phyloP scores from a whole-genome alignment of 495 filamentous ascomycete genomes.

The Neurospora sp. region DNA sequence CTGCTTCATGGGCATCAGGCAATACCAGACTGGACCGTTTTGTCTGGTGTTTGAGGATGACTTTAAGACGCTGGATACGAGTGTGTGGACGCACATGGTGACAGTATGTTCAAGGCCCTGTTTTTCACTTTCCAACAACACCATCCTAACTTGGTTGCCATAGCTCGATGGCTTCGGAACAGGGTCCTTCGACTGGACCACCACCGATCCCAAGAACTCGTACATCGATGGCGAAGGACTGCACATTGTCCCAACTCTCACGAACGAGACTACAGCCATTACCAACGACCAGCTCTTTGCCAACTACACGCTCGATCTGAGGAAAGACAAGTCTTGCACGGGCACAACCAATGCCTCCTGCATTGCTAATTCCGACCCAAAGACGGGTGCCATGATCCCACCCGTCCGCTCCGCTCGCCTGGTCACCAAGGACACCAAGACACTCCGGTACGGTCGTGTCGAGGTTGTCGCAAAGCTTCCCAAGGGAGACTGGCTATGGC shows the following conservation, averaged over 20 bases:
- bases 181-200: conserved; percentile 37
- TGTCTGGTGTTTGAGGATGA: conserved; percentile 32
- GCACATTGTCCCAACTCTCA: conserved; percentile 38
- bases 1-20: conserved; percentile 11
- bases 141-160: not conserved
- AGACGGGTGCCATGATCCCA: conserved; percentile 27
- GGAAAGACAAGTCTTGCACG: conserved; percentile 26
- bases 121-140: not conserved
- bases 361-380: conserved; percentile 23
- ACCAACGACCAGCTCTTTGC: conserved; percentile 20
- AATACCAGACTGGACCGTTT: conserved; percentile 6
- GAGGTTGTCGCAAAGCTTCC: conserved; percentile 36
- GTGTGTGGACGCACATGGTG: conserved; percentile 27
- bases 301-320: conserved; percentile 27
- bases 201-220: conserved; percentile 29
- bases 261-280: conserved; percentile 26
- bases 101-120: not conserved
- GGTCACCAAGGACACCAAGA: conserved; percentile 29
- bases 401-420: conserved; percentile 32
- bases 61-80: conserved; percentile 26
- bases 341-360: conserved; percentile 16
- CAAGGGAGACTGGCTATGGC: conserved; percentile 34
- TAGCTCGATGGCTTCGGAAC: conserved; percentile 31
- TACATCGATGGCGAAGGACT: conserved; percentile 30
- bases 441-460: conserved; percentile 30